Base-by-base conservation (phyloP, 2,329 filamentous ascomycete genomes). In the Thermothelomyces thermophilus region DNA sequence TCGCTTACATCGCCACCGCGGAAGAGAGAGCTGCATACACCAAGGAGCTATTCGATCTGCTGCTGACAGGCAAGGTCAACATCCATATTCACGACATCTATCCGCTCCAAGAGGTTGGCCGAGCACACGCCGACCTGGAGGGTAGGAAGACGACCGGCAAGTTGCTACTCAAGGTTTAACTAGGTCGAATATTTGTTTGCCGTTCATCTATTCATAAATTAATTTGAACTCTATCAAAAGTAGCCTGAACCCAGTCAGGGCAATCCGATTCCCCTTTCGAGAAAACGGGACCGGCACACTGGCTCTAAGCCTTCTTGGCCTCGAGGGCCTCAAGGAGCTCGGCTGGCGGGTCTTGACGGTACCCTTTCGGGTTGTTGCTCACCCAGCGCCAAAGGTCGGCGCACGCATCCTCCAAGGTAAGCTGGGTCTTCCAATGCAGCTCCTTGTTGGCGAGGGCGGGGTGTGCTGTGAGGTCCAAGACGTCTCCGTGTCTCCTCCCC, bases 301-400 rank as follows among this genome's bases (percentile, higher is more conserved):
- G 16, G 13, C 14, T 31, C 14, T 30, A 53, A n/a, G 48, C 40
- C 26, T 50, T 59, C 31, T 51, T 52, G 14, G 67, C 66, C 71
- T 84, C 80, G 57, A 83, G 59, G 41, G 73, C 74, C 53, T 85
- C 84, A 44, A 96, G 65, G 62, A 97, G 77, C 69, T 86, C 82
- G 58, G 86, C 77, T 0, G 93, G 91, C n/a, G 91, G 89, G 58
- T 90, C 77, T 72, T 97, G 90, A 58, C 87, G 80, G 74, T 97
- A 97, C 19, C 93, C 93, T 71, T 90, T 83, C 20, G 93, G 93
- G 73, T 97, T 97, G 73, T 96, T 97, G 72, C 86, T 78, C 14
- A 94, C 95, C 93, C 93, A 98, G 64, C 83, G 84, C 93, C 93
- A 98, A 58, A 98, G 76, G 69, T 98, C 90, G 60, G 84, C 82